A percentile compares a stretch with the other conserved stretches of the same genome.
These are phyloP conservation scores for Daphne laureola DNA, from an alignment of 441 rosid genomes.

Conservation along the genomic window DNA sequence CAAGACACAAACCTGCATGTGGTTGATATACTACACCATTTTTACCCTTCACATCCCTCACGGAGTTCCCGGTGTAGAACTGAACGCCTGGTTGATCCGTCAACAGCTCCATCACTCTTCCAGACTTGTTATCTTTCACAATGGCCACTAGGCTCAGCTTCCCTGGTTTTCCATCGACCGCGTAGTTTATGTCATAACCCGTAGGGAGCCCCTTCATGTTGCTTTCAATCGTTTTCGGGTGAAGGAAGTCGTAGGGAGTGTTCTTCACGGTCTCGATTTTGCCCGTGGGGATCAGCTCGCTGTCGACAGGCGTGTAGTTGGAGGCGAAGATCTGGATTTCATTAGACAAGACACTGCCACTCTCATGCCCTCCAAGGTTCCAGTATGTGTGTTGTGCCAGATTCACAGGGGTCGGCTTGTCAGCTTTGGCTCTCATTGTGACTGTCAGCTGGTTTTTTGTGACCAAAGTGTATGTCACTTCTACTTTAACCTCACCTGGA, in stretches of 20 bases:
- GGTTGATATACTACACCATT: constrained; percentile 55
- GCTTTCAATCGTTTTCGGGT: constrained; percentile 37
- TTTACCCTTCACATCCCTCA: constrained; percentile 51
- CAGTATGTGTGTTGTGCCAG: constrained; percentile 79
- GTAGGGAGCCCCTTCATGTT: constrained; percentile 35
- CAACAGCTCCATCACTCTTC: constrained; percentile 57
- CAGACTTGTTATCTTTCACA: constrained; percentile 51
- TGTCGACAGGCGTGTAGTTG: constrained; percentile 47
- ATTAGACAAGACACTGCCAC: constrained; percentile 57
- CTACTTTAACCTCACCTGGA: constrained; percentile 50
- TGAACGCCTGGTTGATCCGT: constrained; percentile 74
- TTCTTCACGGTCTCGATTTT: constrained; percentile 44
- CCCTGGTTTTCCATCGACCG: constrained; percentile 28
- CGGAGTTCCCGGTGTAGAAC: constrained; percentile 54
- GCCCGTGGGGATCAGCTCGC: constrained; percentile 68
- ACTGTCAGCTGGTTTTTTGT: constrained; percentile 30
- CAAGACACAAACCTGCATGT: constrained; percentile 61
- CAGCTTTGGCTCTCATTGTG: constrained; percentile 56
- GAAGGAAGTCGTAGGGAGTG: constrained; percentile 74
- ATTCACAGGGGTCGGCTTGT: constrained; percentile 72
- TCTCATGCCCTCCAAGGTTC: constrained; percentile 75
- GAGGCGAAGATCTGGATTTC: constrained; percentile 55
- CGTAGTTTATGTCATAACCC: constrained; percentile 82
- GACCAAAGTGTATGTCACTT: constrained; percentile 35
- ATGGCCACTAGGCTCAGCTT: constrained; percentile 43